Conservation (phyloP, 2,329 filamentous ascomycete genomes). For the Colletotrichum paranaense region DNA sequence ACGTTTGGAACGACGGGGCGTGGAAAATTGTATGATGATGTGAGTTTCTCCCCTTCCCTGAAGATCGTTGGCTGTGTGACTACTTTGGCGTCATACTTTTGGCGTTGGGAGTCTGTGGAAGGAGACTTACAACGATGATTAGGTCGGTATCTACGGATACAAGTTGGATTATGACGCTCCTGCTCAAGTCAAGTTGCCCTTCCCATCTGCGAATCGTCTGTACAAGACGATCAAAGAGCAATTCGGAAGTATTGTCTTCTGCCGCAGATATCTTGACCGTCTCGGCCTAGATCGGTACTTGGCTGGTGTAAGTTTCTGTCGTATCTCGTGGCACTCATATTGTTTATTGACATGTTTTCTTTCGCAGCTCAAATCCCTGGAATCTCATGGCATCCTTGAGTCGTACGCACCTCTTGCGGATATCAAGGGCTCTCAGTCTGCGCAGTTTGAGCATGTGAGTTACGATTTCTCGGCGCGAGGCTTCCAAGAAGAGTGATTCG, state of each 20-base stretch:
- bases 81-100: no score
- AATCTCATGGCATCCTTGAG: constrained; percentile 67
- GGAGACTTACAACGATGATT: background rate
- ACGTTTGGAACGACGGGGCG: constrained; percentile 95
- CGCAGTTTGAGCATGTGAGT: constrained; percentile 70
- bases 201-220: constrained; percentile 66
- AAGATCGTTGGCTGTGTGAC: no score
- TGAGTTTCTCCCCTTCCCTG: constrained; percentile 47
- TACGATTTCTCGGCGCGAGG: no score
- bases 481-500: background rate
- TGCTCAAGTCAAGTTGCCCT: constrained; percentile 48
- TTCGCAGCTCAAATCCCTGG: constrained; percentile 62
- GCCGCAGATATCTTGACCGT: constrained; percentile 71
- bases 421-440: constrained; percentile 69
- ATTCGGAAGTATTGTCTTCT: constrained; percentile 72
- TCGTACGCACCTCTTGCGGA: constrained; percentile 68
- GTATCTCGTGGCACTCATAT: rapidly evolving
- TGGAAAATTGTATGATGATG: constrained; percentile 87
- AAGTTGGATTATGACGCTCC: constrained; percentile 53
- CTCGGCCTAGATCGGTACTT: constrained; percentile 70
- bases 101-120: no score
- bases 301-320: constrained; percentile 59
- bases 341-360: no score
- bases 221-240: constrained; percentile 70
- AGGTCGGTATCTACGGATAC: constrained; percentile 65